These are phyloP conservation scores for Thecaphora frezii DNA, from an alignment of 1,284 basidiomycete genomes.

Conservation along the genomic window DNA sequence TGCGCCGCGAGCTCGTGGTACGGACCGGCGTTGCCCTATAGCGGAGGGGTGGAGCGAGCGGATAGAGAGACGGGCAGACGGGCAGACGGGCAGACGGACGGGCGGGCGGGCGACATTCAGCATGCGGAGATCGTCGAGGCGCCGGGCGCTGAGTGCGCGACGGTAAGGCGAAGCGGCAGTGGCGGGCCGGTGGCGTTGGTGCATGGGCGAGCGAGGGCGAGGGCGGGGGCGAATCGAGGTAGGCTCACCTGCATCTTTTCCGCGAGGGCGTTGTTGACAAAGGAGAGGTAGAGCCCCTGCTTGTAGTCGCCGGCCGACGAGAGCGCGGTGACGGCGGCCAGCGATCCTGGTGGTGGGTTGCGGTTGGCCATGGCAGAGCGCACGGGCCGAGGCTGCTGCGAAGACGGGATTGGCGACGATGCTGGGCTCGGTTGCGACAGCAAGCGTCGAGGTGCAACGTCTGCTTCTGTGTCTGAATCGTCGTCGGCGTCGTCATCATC, in stretches of 20 bases:
- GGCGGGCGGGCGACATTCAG: too few relatives aligned
- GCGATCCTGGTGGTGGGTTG: constrained; percentile 24
- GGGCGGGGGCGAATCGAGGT: not conserved
- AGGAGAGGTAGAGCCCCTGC: constrained; percentile 79
- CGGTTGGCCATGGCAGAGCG: constrained; percentile 28
- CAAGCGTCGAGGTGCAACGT: too few relatives aligned
- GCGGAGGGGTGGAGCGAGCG: not conserved
- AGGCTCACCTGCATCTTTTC: constrained; percentile 69
- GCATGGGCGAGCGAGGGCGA: not conserved
- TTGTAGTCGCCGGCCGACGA: constrained; percentile 14
- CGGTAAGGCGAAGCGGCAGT: too few relatives aligned
- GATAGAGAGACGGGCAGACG: too few relatives aligned
- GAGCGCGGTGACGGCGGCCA: constrained; percentile 27
- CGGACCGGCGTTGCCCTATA: constrained; percentile 35
- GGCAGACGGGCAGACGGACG: too few relatives aligned
- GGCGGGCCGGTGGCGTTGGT: too few relatives aligned
- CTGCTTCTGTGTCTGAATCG: too few relatives aligned
- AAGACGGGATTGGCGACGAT: constrained; percentile 23
- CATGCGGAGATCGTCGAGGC: too few relatives aligned
- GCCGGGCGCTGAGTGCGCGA: too few relatives aligned
- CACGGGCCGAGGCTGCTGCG: constrained; percentile 13
- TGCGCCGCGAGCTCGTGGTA: constrained; percentile 65
- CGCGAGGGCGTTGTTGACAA: constrained; percentile 77
- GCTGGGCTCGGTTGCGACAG: too few relatives aligned
- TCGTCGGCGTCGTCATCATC: not conserved